Percentiles rank a stretch among this genome's conserved stretches.
Evolutionary conservation across 768 basidiomycete genomes (phyloP).

Genomic region (Tricholoma hemisulphureum): DNA sequence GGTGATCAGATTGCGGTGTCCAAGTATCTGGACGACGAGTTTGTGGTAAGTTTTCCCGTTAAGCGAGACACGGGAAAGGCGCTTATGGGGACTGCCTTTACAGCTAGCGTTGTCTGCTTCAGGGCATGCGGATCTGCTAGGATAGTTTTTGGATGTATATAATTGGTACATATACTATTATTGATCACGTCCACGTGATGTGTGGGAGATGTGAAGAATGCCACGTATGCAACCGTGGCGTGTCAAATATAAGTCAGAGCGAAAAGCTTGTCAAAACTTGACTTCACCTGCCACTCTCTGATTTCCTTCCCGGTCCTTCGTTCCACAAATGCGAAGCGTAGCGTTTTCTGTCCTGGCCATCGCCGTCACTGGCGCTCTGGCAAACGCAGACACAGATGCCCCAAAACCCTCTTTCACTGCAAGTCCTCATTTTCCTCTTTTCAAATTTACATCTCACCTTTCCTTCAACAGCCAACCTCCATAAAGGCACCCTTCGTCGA

Average conservation of each 20-base stretch:
- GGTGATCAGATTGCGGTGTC: conserved; percentile 97
- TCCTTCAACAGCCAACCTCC: conserved; percentile 55
- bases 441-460: conserved; percentile 13
- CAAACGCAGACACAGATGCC: conserved; percentile 43
- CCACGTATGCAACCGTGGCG: conserved; percentile 39
- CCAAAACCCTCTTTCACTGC: conserved; percentile 72
- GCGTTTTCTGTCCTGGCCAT: conserved; percentile 75
- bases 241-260: conserved; percentile 36
- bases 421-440: conserved; percentile 22
- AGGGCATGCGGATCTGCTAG: conserved; percentile 91
- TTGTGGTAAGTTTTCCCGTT: conserved; percentile 63
- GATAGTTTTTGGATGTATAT: conserved; percentile 56
- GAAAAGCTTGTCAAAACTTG: conserved; percentile 24
- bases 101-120: conserved; percentile 92
- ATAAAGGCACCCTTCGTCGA: conserved; percentile 91
- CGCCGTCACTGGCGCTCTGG: conserved; percentile 62
- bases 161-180: conserved; percentile 16
- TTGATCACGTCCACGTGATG: conserved; percentile 34
- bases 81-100: conserved; percentile 4
- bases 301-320: conserved; percentile 58
- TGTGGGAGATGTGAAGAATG: conserved; percentile 38
- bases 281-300: conserved; percentile 35
- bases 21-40: conserved; percentile 97
- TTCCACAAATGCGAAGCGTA: conserved; percentile 81
- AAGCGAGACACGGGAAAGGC: too few relatives aligned